Evolutionary conservation across 495 filamentous ascomycete genomes (phyloP).

Genomic region (Penicillium atrosanguineum): DNA sequence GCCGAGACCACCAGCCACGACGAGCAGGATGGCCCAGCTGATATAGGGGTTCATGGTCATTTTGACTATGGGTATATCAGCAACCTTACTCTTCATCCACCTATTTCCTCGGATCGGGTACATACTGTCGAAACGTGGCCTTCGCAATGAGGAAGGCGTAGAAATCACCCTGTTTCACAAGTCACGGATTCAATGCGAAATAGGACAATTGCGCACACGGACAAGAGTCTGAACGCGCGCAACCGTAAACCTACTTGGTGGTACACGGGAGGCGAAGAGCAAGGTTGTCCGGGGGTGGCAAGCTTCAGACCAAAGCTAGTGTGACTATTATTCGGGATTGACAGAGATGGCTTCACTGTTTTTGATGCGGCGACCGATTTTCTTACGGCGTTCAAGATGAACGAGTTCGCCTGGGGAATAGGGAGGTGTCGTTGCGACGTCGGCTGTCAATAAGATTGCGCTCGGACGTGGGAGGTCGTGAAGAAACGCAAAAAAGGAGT

Average conservation of each 20-base stretch:
- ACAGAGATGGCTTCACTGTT: neutral
- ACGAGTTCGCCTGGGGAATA: neutral
- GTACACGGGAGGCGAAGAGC: slow-evolving; percentile 11
- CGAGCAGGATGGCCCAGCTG: slow-evolving; percentile 59
- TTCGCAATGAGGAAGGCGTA: neutral
- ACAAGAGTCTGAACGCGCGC: slow-evolving; percentile 12
- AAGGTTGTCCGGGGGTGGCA: neutral
- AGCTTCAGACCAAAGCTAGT: slow-evolving; percentile 6
- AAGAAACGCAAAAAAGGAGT: slow-evolving; percentile 4
- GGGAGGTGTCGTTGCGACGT: slow-evolving; percentile 9
- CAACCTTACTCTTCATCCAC: slow-evolving; percentile 2
- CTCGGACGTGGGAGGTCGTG: slow-evolving; percentile 12
- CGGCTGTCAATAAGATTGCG: slow-evolving; percentile 7
- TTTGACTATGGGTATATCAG: slow-evolving; percentile 15
- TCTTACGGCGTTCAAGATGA: neutral
- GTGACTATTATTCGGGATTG: slow-evolving; percentile 8
- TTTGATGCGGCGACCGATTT: slow-evolving; percentile 1
- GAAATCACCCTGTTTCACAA: slow-evolving; percentile 3
- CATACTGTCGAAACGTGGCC: slow-evolving; percentile 13
- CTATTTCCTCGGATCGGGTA: neutral
- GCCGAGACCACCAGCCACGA: slow-evolving; percentile 45
- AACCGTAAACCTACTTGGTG: slow-evolving; percentile 6
- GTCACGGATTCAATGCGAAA: slow-evolving; percentile 2
- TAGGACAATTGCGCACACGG: slow-evolving; percentile 17
- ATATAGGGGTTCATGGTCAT: slow-evolving; percentile 48